Evolutionary conservation across 129 eudicot species (phyloP).

Genomic region (Heracleum sosnowskyi): DNA sequence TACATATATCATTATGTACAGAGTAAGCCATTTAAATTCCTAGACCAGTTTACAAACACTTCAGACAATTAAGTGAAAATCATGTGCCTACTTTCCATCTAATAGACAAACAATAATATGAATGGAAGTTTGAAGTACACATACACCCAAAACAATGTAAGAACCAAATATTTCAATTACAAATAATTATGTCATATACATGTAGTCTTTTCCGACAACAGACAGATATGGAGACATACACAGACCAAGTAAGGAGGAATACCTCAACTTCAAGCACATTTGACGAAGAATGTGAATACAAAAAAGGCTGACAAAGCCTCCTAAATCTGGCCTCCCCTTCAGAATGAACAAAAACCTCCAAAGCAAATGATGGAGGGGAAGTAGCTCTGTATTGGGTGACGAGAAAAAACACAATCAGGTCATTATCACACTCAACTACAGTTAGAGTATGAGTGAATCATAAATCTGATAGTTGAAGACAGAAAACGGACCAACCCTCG

Average conservation of each 20-base stretch:
- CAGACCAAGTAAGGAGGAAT: constrained; percentile 2
- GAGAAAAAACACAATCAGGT: constrained; percentile 5
- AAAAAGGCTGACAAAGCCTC: constrained; percentile 87
- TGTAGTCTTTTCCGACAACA: background rate
- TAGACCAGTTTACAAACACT: background rate
- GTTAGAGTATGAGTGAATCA: background rate
- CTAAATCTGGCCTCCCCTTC: constrained; percentile 96
- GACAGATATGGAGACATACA: background rate
- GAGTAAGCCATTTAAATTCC: background rate
- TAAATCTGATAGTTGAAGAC: background rate
- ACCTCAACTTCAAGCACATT: constrained; percentile 98
- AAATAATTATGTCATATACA: background rate
- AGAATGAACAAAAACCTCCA: constrained; percentile 90
- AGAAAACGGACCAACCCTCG: background rate
- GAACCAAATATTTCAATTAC: background rate
- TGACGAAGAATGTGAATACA: constrained; percentile 96
- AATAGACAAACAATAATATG: background rate
- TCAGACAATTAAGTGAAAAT: background rate
- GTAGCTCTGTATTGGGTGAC: constrained; percentile 54
- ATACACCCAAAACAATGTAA: background rate
- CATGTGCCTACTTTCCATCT: background rate
- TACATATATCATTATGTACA: background rate
- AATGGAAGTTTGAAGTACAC: background rate
- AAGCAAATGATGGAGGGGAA: constrained; percentile 96
- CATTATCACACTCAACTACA: background rate